These are phyloP conservation scores for Cryphonectria naterciae DNA, from an alignment of 2,329 filamentous ascomycete genomes.

Conservation along the genomic window DNA sequence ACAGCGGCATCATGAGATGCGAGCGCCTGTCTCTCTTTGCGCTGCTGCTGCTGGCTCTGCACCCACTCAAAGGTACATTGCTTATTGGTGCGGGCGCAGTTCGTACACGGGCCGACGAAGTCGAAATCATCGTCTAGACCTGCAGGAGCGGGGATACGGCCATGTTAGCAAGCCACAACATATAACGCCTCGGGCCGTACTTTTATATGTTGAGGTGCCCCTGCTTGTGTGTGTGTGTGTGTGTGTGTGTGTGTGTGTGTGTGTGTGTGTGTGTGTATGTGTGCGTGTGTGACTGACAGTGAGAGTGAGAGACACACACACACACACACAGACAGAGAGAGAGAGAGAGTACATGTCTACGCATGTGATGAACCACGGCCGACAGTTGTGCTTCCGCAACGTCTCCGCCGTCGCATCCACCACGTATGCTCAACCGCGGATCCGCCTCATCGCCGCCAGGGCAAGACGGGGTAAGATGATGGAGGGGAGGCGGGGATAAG, in stretches of 20 bases:
- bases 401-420: constrained; percentile 4
- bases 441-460: constrained; percentile 6
- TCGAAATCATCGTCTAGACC: constrained; percentile 22
- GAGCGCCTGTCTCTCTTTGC: constrained; percentile 22
- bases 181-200: background rate
- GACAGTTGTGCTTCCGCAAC: background rate
- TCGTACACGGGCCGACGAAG: constrained; percentile 28
- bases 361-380: background rate
- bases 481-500: background rate
- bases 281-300: background rate
- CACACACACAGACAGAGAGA: too few species aligned
- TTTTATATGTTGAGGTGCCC: background rate
- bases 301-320: background rate
- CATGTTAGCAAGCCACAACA: background rate
- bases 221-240: background rate
- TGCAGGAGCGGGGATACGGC: background rate
- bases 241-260: background rate
- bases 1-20: constrained; percentile 11
- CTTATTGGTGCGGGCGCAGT: constrained; percentile 30
- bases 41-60: constrained; percentile 25
- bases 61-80: constrained; percentile 31
- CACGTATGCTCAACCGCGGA: constrained; percentile 1
- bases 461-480: background rate
- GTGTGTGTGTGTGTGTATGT: background rate
- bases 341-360: background rate